Evolutionary conservation across 148 eudicot species (phyloP), one percentile per base, ranked within the genome.

Genomic region (Rhododendron henanense): DNA sequence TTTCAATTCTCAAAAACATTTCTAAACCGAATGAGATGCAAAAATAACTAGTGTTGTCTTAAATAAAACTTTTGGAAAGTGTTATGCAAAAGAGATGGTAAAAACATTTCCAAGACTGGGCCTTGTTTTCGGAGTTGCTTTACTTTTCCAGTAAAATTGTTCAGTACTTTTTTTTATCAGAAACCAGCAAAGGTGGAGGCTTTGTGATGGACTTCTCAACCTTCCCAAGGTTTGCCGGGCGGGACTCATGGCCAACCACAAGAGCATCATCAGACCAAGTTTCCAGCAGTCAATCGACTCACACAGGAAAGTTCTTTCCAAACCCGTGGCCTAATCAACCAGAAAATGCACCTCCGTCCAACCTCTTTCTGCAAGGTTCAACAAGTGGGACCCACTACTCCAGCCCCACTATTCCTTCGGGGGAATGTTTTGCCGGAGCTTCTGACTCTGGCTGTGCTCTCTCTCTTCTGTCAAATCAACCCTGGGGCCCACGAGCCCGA

Each of bases 391-490:
- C 89, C 78, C 59, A 86, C 78, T 87, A 76, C 82, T 83, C 90
- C 31, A 81, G 81, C 81, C 78, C 88, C 81, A 84, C 47, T 14
- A 79, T 92, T 50, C 88, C 98, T 85, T 86, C 92, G 7, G 95
- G 96, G 87, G 94, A 92, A 90, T 92, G 93, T 87, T 91, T 87
- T 87, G 86, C 90, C 47, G 94, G 92, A 76, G 93, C 90, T 86
- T 82, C 87, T 5, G 76, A 91, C 28, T 91, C 95, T 33, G 88
- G 88, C 90, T 87, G 98, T 96, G 99, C 98, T 96, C 98, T 95
- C 99, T 96, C 99, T 96, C 98, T 96, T 96, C 99, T 96, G 99
- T 96, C 99, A 96, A 94, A 88, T 90, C 96, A 92, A 87, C 87
- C 94, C 81, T 94, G 98, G 95, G 91, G 87, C 92, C 90, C 94